Evolutionary conservation across 345 rosid species (phyloP).

Genomic region (Chamaenerion angustifolium): DNA sequence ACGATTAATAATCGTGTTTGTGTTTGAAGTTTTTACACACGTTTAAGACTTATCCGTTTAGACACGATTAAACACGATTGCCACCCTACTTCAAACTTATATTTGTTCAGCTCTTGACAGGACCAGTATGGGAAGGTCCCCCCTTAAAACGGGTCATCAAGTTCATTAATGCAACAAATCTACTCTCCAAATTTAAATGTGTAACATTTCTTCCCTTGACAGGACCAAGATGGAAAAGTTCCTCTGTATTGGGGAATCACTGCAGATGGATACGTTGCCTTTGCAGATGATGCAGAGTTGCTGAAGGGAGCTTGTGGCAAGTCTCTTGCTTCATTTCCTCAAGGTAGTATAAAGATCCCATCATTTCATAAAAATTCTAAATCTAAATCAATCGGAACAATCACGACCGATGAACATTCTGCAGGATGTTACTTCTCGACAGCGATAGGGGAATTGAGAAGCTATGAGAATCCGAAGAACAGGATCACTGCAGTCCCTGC

Average conservation of each 20-base stretch:
- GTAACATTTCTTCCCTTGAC: constrained; percentile 1
- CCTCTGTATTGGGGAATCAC: constrained; percentile 94
- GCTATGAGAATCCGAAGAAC: constrained; percentile 85
- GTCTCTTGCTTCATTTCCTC: constrained; percentile 91
- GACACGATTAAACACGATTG: no score
- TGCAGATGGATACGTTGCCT: constrained; percentile 80
- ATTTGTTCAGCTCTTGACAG: no score
- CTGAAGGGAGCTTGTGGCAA: constrained; percentile 92
- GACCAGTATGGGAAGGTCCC: no score
- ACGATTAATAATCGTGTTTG: no score
- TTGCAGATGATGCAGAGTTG: constrained; percentile 71
- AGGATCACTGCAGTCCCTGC: constrained; percentile 85
- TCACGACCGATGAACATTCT: neutral
- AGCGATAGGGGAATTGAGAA: constrained; percentile 58
- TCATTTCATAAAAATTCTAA: no score
- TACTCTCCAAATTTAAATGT: neutral
- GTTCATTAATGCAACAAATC: no score
- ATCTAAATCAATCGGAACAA: no score
- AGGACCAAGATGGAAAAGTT: constrained; percentile 88
- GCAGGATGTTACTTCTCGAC: constrained; percentile 89
- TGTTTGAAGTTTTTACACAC: no score
- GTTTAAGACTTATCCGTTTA: no score
- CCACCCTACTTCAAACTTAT: no score
- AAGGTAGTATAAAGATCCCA: constrained; percentile 31
- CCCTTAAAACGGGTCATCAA: no score